A percentile compares a stretch with the other conserved stretches of the same genome.
Conservation (phyloP, 179 eudicot species). For the Silene vulgaris region DNA sequence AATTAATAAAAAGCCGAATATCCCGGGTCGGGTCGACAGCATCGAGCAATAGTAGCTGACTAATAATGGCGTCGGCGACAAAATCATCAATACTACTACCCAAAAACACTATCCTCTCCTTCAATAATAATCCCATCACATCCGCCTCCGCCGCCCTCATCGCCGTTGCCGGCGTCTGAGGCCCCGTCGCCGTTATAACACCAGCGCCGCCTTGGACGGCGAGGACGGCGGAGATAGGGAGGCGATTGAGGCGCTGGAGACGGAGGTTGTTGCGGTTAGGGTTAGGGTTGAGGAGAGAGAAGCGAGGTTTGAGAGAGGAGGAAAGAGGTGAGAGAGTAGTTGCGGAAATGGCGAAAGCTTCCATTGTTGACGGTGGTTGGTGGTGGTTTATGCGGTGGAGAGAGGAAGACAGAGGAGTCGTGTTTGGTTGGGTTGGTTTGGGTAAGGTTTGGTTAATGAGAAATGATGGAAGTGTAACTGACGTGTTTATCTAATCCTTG, state of each 20-base stretch:
- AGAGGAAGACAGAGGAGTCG: not conserved
- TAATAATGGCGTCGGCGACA: conserved; percentile 67
- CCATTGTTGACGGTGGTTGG: conserved; percentile 17
- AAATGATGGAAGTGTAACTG: not conserved
- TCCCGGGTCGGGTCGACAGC: conserved; percentile 72
- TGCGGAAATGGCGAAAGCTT: conserved; percentile 20
- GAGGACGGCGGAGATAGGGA: conserved; percentile 14
- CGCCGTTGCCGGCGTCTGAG: conserved; percentile 57
- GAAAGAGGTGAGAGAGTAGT: conserved; percentile 20
- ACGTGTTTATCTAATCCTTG: not conserved
- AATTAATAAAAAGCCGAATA: conserved; percentile 73
- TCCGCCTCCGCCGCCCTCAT: conserved; percentile 66
- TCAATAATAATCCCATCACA: conserved; percentile 66
- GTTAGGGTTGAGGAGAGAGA: conserved; percentile 11
- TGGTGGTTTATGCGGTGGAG: not conserved
- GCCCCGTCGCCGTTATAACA: conserved; percentile 28
- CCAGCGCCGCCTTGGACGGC: conserved; percentile 11
- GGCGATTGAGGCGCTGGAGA: conserved; percentile 11
- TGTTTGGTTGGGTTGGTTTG: not conserved
- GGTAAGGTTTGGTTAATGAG: conserved; percentile 1
- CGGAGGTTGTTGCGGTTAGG: conserved; percentile 15
- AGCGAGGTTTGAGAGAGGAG: conserved; percentile 11
- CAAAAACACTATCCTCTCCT: conserved; percentile 73
- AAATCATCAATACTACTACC: conserved; percentile 67
- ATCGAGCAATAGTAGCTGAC: conserved; percentile 74